Base-by-base conservation (phyloP, 164 flowering plant species). In the Annona cherimola region DNA sequence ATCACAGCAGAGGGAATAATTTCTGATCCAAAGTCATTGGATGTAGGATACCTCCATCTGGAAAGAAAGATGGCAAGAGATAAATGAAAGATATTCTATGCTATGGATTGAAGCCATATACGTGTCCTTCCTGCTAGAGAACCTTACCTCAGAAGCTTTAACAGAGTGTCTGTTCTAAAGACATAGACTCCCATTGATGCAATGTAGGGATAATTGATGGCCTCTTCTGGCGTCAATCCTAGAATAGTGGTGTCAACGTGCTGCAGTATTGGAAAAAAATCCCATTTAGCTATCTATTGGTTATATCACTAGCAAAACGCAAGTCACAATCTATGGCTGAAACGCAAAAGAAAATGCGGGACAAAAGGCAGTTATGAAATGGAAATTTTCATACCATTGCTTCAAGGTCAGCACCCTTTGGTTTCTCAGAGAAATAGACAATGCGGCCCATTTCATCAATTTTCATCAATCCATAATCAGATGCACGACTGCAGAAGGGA, bases 141-240 rank as follows among this genome's bases (percentile, higher is more conserved):
- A 71, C 35, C 54, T 69, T 42, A 65, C 77, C 70, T 86, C 77
- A 96, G 72, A 74, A 96, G 94, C 77, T 86, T 91, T 18, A 91
- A 75, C 41, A 93, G 75, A 12, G 85, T 77, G 43, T 90, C 95
- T 1, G 89, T 93, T 78, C 80, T 87, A 65, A 96, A 96, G 39
- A 87, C 89, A 71, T 96, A 96, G 8, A 96, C 94, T 62, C 98
- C 98, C 99, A 96, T 96, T 1, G 98, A 96, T 71, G 99, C 99
- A 83, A 93, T 86, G 66, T 89, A 93, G 0, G 98, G 98, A 62
- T 78, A 85, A 66, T 77, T 79, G 62, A 18, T 35, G 19, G 98
- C 97, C 9, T 91, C 94, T 73, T 82, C 71, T 0, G 74, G 88
- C 64, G 96, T 83, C 77, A 95, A 77, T 11, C 98, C 98, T 2